Percentiles rank a stretch among this genome's conserved stretches.
Conservation (phyloP, 2,329 filamentous ascomycete genomes). For the Fonsecaea pugnacius region DNA sequence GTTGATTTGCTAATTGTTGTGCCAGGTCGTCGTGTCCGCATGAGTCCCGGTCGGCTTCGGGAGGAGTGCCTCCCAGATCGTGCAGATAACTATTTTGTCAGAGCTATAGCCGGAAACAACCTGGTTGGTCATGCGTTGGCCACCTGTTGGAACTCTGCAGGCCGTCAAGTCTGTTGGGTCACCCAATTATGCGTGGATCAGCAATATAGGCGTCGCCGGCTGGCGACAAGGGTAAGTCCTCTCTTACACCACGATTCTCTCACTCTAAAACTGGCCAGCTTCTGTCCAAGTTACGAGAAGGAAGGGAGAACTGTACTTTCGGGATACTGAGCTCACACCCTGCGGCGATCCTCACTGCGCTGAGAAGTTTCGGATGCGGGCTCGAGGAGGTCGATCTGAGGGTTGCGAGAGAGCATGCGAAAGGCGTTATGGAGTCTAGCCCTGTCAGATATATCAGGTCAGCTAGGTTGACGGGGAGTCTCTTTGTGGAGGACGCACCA, state of each 20-base stretch:
- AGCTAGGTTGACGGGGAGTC: conserved; percentile 6
- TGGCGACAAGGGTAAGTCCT: conserved; percentile 12
- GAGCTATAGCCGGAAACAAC: neutral
- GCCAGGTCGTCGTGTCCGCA: neutral
- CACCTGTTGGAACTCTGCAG: conserved; percentile 2
- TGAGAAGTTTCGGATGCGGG: conserved; percentile 12
- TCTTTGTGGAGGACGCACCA: conserved; percentile 2
- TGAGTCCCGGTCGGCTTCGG: neutral
- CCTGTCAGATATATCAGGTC: conserved; percentile 14
- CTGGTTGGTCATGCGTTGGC: neutral
- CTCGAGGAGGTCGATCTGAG: conserved; percentile 7
- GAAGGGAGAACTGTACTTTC: neutral
- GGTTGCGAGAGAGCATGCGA: neutral
- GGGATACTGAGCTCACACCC: conserved; percentile 17
- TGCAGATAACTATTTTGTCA: neutral
- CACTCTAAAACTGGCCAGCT: neutral
- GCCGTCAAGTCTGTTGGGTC: conserved; percentile 12
- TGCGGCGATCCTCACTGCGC: conserved; percentile 9
- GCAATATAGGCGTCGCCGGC: conserved; percentile 5
- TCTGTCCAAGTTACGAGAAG: neutral
- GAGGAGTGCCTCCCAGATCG: neutral
- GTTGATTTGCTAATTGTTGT: neutral
- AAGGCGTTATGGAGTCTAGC: conserved; percentile 11
- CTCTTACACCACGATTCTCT: neutral
- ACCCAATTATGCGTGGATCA: conserved; percentile 18